Evolutionary conservation across 495 filamentous ascomycete species (phyloP), one percentile per base, ranked within the genome.

Genomic region (Margaritispora aquatica): DNA sequence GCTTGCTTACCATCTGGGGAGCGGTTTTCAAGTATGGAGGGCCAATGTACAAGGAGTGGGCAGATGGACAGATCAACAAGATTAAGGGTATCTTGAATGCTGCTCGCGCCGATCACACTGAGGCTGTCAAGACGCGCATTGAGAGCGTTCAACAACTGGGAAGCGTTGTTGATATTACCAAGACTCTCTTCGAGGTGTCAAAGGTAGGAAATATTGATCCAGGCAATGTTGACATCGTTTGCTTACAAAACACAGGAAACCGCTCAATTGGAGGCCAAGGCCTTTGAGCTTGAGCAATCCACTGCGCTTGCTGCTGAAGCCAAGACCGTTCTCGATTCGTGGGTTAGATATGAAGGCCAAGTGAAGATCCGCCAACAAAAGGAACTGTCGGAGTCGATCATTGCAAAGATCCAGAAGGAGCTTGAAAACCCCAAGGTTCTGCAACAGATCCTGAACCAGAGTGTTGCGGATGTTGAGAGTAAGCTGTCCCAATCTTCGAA

Each of bases 361-460:
- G 92, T 97, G 68, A 99, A 97, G 88, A 88, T 92, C 78, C 84
- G 94, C 70, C 90, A 97, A 80, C 94, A 99, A 83, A 86, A 81
- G 73, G 94, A 99, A 83, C 82, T 99, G 64, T 90, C 94, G 55
- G 87, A 96, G 71, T 80, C 75, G 71, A 78, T 99, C 74, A 97
- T 99, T 66, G 84, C 84, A 75, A 99, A 96, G 84, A 93, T 97
- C 67, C 86, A 87, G 74, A 97, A 97, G 84, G 94, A 97, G 81
- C 84, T 99, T 51, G 92, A 97, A 83, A 96, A 86, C 80, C 94
- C 95, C 63, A 97, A 89, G 82, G 82, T 84, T 66, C 85, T 99
- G 54, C 88, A 95, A 80, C 89, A 94, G 76, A 95, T 97, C 68
- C 84, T 99, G 54, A 85, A 91, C 77, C 94, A 99, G 82, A 94